These are phyloP conservation scores for Suillus americanus DNA, from an alignment of 768 basidiomycete genomes.

Conservation along the genomic window DNA sequence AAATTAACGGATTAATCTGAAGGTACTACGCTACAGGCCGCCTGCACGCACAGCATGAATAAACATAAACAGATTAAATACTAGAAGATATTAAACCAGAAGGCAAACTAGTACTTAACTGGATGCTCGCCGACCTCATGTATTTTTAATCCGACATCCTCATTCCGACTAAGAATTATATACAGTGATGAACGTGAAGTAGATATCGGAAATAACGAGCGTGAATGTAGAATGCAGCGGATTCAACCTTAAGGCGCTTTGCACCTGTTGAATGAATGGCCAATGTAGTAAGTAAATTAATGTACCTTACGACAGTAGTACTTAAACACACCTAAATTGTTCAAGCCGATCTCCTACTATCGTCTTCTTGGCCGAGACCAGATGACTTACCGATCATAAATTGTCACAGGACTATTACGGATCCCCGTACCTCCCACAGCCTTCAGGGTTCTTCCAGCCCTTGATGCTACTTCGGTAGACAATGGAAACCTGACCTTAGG, in stretches of 20 bases:
- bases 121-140: neutral
- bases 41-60: neutral
- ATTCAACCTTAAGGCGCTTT: neutral
- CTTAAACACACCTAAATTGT: neutral
- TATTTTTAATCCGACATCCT: neutral
- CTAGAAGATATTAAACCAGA: neutral
- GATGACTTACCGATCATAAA: neutral
- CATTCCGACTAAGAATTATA: neutral
- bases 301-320: neutral
- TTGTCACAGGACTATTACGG: constrained; percentile 3
- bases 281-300: neutral
- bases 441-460: constrained; percentile 19
- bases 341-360: neutral
- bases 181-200: constrained; percentile 4
- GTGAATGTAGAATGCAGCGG: neutral
- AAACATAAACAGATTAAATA: neutral
- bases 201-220: constrained; percentile 6
- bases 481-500: constrained; percentile 18
- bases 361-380: neutral
- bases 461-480: constrained; percentile 14
- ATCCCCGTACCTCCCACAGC: constrained; percentile 8
- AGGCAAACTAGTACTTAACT: constrained; percentile 4
- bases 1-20: neutral
- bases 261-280: neutral
- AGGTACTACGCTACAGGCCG: neutral